A percentile compares a stretch with the other conserved stretches of the same genome.
These are phyloP conservation scores for Fomitopsis pinicola DNA, from an alignment of 1,284 basidiomycete genomes.

Conservation along the genomic window DNA sequence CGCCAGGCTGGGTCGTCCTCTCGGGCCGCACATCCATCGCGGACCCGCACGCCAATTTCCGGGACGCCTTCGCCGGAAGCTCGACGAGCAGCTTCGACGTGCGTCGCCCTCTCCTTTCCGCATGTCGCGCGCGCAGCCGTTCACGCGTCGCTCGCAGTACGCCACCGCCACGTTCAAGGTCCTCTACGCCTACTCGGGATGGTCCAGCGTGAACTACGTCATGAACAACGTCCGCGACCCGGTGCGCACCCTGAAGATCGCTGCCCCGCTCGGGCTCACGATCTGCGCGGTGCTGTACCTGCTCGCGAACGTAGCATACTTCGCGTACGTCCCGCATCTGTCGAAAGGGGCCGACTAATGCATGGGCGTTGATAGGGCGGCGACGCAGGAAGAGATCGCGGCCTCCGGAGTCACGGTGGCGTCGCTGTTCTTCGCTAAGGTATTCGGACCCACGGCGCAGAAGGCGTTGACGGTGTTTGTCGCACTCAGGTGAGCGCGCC, in stretches of 20 bases:
- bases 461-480: conserved; percentile 63
- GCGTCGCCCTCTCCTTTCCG: conserved; percentile 1
- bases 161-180: conserved; percentile 59
- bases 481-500: conserved; percentile 34
- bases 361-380: conserved; percentile 30
- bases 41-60: conserved; percentile 42
- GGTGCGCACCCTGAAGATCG: conserved; percentile 61
- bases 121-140: neutral
- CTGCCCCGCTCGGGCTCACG: conserved; percentile 61
- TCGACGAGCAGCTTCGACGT: conserved; percentile 71
- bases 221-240: conserved; percentile 66
- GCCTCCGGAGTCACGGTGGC: conserved; percentile 56
- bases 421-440: conserved; percentile 64
- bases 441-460: conserved; percentile 57
- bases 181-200: conserved; percentile 44
- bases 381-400: conserved; percentile 61
- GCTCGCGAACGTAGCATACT: conserved; percentile 64
- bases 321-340: conserved; percentile 50
- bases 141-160: conserved; percentile 27
- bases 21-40: conserved; percentile 39
- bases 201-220: conserved; percentile 30
- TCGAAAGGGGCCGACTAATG: neutral
- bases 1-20: conserved; percentile 43
- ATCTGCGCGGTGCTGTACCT: conserved; percentile 53
- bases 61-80: conserved; percentile 40